These are phyloP conservation scores for Pythium sp. DNA, from an alignment of 352 stramenopile species.

Conservation along the genomic window DNA sequence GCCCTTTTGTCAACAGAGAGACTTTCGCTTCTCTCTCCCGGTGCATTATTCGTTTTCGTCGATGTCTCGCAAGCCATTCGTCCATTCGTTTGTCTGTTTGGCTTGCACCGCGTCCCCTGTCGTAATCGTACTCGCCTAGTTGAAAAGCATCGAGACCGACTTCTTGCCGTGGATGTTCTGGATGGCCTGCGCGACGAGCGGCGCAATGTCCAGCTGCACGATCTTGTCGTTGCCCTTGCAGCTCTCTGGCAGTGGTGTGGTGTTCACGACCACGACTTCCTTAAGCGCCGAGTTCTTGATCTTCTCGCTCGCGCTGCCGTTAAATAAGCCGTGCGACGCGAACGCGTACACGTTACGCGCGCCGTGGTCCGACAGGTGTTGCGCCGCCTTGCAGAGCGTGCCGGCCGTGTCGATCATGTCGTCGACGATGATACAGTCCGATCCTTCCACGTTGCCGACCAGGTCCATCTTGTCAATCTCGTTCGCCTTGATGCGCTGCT, in stretches of 20 bases:
- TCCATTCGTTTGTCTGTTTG: neutral
- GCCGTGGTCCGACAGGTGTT: slow-evolving; percentile 95
- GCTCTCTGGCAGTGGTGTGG: slow-evolving; percentile 77
- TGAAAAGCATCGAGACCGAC: slow-evolving; percentile 99
- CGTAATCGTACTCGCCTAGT: slow-evolving; percentile 64
- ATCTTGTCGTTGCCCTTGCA: slow-evolving; percentile 97
- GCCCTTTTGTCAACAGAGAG: neutral
- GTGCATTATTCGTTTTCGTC: neutral
- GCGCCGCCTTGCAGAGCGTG: slow-evolving; percentile 97
- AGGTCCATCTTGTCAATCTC: slow-evolving; percentile 99
- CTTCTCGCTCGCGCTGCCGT: slow-evolving; percentile 85
- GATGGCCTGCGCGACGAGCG: slow-evolving; percentile 98
- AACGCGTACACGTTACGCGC: slow-evolving; percentile 99
- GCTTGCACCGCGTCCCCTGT: neutral
- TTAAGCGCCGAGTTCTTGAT: slow-evolving; percentile 91
- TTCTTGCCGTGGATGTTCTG: slow-evolving; percentile 99
- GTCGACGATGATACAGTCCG: slow-evolving; percentile 99
- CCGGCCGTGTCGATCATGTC: slow-evolving; percentile 99
- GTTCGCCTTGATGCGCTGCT: slow-evolving; percentile 97
- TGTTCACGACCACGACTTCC: slow-evolving; percentile 91
- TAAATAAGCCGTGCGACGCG: slow-evolving; percentile 98
- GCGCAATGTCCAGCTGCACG: slow-evolving; percentile 97
- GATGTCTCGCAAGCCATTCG: neutral
- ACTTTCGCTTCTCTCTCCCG: neutral
- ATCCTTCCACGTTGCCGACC: slow-evolving; percentile 98